Evolutionary conservation across 768 basidiomycete species (phyloP).

Genomic region (Suillus alpinus): DNA sequence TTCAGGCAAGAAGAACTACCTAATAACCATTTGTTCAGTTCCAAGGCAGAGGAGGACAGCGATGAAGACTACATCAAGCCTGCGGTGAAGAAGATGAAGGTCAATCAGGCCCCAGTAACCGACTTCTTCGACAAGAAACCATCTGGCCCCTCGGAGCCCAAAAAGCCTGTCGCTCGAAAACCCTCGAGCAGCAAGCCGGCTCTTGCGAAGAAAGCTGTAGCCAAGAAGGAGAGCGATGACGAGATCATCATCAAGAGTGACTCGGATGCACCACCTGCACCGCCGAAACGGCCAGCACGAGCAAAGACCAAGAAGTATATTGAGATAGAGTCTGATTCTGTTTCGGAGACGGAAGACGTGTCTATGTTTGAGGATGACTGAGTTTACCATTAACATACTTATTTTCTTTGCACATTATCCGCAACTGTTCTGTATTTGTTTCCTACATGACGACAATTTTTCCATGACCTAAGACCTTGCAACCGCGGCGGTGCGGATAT

Average conservation of each 20-base stretch:
- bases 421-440: neutral
- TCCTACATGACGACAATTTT: neutral
- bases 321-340: constrained; percentile 53
- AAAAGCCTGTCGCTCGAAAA: constrained; percentile 44
- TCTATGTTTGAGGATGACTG: constrained; percentile 49
- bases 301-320: constrained; percentile 59
- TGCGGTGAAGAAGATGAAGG: constrained; percentile 51
- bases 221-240: constrained; percentile 43
- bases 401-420: neutral
- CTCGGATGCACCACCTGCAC: constrained; percentile 36
- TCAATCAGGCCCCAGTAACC: constrained; percentile 41
- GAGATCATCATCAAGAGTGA: constrained; percentile 47
- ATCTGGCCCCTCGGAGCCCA: constrained; percentile 32
- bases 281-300: constrained; percentile 48
- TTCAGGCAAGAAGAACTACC: constrained; percentile 6
- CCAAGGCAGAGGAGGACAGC: constrained; percentile 32
- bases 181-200: constrained; percentile 60
- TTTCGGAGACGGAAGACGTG: constrained; percentile 42
- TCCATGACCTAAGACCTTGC: neutral
- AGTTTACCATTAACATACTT: constrained; percentile 4
- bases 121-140: constrained; percentile 60
- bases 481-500: neutral
- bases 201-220: constrained; percentile 48
- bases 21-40: constrained; percentile 24
- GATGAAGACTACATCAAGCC: constrained; percentile 45